Base-by-base conservation (phyloP, 768 basidiomycete genomes). In the Leucosporidium yakuticum region DNA sequence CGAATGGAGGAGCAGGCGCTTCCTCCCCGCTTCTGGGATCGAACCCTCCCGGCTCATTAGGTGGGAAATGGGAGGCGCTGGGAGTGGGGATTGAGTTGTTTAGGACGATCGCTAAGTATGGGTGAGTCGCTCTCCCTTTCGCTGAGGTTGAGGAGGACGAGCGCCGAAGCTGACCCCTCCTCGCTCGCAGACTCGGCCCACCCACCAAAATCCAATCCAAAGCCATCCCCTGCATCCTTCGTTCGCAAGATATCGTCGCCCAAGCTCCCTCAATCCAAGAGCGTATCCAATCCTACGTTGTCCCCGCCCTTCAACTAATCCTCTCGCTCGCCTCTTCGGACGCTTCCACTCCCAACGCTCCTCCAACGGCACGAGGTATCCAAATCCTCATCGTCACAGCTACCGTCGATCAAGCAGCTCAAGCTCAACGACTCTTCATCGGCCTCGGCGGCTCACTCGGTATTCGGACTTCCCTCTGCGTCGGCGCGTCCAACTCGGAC, bases 171-270 rank as follows among this genome's bases (percentile, higher is more conserved):
- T 32, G 68, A 32, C 23, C 12, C 1, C 48, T 11, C 32, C 57
- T 58, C 62, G 63, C 63, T 25, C 36, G 20, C 67, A 68, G 60
- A 51, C 88, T 98, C 69, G 94, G 95, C 1, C 96, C 96, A 2
- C 96, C 96, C 9, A 97, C 97, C 79, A 99, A 99, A 82, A 96
- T 99, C 73, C 96, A 98, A 79, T 92, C 95, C 77, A 85, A 95
- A 58, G 94, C 96, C 55, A 82, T 99, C 60, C 96, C 96, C 11
- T 97, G 97, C 81, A 85, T 99, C 67, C 83, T 98, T 44, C 85
- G 88, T 61, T 67, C 92, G 12, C 86, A 91, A 48, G 96, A 99
- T 75, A 97, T 98, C 76, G 98, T 99, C 75, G 94, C 95, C 14
- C 96, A 99, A 80, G 96, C 95, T 15, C 96, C 96, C 57, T 94